Evolutionary conservation across 148 eudicot species (phyloP), one percentile per base, ranked within the genome.

Genomic region (Vaccinium myrtillus): DNA sequence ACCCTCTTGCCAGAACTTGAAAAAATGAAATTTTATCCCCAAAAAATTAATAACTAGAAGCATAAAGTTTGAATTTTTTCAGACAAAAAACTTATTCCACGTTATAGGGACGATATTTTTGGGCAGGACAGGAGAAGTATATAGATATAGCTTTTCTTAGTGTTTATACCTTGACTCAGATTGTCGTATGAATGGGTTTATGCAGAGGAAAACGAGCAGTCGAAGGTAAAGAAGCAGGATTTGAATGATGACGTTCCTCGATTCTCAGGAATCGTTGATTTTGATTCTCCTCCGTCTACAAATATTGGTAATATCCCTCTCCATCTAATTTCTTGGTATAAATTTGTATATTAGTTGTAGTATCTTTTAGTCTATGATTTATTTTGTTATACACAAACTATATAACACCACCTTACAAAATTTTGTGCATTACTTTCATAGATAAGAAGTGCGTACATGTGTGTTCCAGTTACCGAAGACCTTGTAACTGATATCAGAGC

Each of bases 231-330:
- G 39, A 81, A 81, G 70, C 56, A 58, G 11, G 86, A 61, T 39
- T 55, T 61, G 12, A 70, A 51, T 21, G 78, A 88, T 5, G 88
- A 86, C 0, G 32, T 82, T 27, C 89, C 95, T 50, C 27, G 48
- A 43, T 91, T 90, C 81, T 90, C 93, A 18, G 90, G 90, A 43
- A 85, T 90, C 75, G 87, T 74, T 46, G 92, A 90, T 83, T 90
- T 89, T 36, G 93, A 91, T 88, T 93, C 95, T 81, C 90, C 78
- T 83, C 90, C 78, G 46, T 70, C 87, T 80, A 81, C 86, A 71
- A 75, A 73, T 85, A 32, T 23, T 77, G 30, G 71, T 61, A 61
- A 3, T 23, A 6, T 19, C 1, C 15, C 49, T 82, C 14, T 23
- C 70, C 70, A 16, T 74, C 2, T 15, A 9, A 43, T 43, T 43